These are phyloP conservation scores for Aspergillus quadricinctus DNA, from an alignment of 2,329 filamentous ascomycete species.

Conservation along the genomic window DNA sequence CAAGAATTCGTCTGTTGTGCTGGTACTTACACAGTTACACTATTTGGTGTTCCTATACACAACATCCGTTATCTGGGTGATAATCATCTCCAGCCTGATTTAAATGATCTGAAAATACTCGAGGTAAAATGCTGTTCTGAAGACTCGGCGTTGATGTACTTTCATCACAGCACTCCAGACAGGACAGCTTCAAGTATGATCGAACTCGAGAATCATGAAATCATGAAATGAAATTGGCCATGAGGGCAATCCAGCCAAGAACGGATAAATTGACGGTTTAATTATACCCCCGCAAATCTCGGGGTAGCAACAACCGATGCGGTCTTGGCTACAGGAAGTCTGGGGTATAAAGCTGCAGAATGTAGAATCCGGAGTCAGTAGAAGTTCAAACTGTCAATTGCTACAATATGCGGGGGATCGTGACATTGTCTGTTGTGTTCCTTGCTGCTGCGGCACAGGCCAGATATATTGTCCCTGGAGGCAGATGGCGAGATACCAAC, in stretches of 20 bases:
- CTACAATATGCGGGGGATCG: constrained; percentile 2
- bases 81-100: no score
- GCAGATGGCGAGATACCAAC: constrained; percentile 57
- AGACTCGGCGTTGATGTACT: not conserved
- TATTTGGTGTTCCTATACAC: not conserved
- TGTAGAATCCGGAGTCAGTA: not conserved
- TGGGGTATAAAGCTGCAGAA: not conserved
- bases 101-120: no score
- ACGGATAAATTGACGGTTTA: constrained; percentile 11
- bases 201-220: not conserved
- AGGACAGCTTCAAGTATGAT: not conserved
- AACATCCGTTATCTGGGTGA: no score
- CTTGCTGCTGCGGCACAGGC: constrained; percentile 19
- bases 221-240: no score
- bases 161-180: no score
- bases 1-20: not conserved
- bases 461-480: constrained; percentile 60
- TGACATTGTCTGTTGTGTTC: constrained; percentile 1
- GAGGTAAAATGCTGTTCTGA: no score
- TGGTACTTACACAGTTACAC: not conserved
- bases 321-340: constrained; percentile 1
- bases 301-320: constrained; percentile 11
- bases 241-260: not conserved
- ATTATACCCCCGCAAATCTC: constrained; percentile 12
- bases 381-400: not conserved